Evolutionary conservation across 192 early-diverging fungal species (phyloP).

Genomic region (Kappamyces sp.): DNA sequence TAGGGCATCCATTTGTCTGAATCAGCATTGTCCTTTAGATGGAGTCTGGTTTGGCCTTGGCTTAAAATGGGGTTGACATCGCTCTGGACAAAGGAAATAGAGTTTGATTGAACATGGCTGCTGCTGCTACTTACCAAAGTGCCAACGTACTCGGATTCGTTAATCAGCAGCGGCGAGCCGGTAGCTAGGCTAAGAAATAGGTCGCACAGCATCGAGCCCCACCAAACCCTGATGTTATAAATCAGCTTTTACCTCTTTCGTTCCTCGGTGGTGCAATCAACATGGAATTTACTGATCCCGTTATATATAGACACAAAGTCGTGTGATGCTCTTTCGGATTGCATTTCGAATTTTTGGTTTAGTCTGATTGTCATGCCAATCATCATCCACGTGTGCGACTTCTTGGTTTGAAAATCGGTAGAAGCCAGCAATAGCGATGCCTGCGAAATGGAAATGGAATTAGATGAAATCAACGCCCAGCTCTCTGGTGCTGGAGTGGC

Average conservation of each 20-base stretch:
- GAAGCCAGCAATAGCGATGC: conserved; percentile 15
- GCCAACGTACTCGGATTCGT: conserved; percentile 24
- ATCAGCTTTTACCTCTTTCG: conserved; percentile 24
- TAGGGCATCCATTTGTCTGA: conserved; percentile 16
- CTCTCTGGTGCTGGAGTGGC: conserved; percentile 12
- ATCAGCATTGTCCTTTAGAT: not conserved
- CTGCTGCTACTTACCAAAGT: conserved; percentile 11
- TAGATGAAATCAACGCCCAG: not conserved
- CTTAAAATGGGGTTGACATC: not conserved
- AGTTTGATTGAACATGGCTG: not conserved
- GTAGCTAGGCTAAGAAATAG: conserved; percentile 14
- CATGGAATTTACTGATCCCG: conserved; percentile 8
- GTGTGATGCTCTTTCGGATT: not conserved
- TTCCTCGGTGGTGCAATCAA: conserved; percentile 11
- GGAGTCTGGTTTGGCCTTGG: not conserved
- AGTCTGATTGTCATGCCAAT: conserved; percentile 12
- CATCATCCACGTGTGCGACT: conserved; percentile 12
- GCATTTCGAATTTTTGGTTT: conserved; percentile 3
- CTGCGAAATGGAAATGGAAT: conserved; percentile 2
- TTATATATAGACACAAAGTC: conserved; percentile 26
- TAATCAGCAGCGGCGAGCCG: conserved; percentile 16
- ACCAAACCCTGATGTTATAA: conserved; percentile 24
- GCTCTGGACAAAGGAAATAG: not conserved
- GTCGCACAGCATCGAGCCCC: conserved; percentile 20
- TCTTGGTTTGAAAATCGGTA: conserved; percentile 11